These are phyloP conservation scores for Metahyphopichia silvanorum DNA, from an alignment of 805 yeast genomes.

Conservation along the genomic window DNA sequence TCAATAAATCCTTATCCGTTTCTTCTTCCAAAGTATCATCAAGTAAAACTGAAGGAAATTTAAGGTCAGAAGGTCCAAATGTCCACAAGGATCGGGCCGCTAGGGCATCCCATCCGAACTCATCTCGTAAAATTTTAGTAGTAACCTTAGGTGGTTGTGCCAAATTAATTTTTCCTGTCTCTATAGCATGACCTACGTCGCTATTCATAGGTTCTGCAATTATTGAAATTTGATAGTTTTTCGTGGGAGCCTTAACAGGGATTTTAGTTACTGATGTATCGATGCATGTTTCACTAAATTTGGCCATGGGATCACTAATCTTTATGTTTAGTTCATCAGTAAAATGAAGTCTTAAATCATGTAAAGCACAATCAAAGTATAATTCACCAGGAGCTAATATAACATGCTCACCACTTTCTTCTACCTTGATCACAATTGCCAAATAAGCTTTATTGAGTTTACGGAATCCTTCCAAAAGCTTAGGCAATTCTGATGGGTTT, in stretches of 20 bases:
- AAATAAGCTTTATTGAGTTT: constrained; percentile 61
- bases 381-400: constrained; percentile 83
- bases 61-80: constrained; percentile 48
- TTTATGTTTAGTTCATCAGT: constrained; percentile 64
- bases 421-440: constrained; percentile 66
- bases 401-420: constrained; percentile 86
- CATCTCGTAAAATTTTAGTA: constrained; percentile 51
- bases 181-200: constrained; percentile 54
- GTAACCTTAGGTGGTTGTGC: constrained; percentile 39
- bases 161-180: constrained; percentile 40
- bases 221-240: constrained; percentile 57
- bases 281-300: constrained; percentile 72
- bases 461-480: constrained; percentile 66
- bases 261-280: constrained; percentile 67
- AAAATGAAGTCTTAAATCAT: constrained; percentile 66
- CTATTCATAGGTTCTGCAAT: constrained; percentile 68
- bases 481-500: constrained; percentile 74
- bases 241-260: constrained; percentile 51
- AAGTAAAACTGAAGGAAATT: constrained; percentile 48
- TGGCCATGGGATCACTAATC: constrained; percentile 80
- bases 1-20: constrained; percentile 53
- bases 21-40: constrained; percentile 77
- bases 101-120: constrained; percentile 77
- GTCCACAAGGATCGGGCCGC: constrained; percentile 82
- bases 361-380: constrained; percentile 77